Evolutionary conservation across 176 grass and related monocot species (phyloP).

Genomic region (Panicum miliaceum): DNA sequence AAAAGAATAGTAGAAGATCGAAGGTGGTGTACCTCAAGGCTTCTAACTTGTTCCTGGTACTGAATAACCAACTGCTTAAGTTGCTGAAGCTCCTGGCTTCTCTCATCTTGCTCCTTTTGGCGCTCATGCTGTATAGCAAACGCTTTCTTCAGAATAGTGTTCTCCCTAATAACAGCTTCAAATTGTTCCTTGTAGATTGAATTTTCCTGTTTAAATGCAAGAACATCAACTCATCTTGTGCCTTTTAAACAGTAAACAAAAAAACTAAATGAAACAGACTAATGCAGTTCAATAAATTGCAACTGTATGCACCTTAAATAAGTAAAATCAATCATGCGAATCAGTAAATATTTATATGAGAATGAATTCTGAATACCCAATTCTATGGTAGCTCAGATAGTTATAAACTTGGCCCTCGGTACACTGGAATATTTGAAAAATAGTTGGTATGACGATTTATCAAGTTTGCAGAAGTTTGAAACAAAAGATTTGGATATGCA

Average conservation of each 20-base stretch:
- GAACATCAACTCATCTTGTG: neutral
- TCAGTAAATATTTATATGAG: conserved; percentile 16
- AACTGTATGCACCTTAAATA: neutral
- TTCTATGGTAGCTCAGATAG: too few species aligned
- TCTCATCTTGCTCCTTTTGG: conserved; percentile 66
- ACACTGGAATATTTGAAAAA: neutral
- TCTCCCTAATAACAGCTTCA: conserved; percentile 56
- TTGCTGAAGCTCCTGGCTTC: conserved; percentile 59
- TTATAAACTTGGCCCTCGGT: too few species aligned
- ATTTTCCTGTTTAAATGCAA: conserved; percentile 57
- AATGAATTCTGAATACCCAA: neutral
- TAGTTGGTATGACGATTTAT: neutral
- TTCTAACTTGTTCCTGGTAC: conserved; percentile 78
- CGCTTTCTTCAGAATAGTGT: conserved; percentile 75
- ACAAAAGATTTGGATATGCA: neutral
- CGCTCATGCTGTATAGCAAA: conserved; percentile 76
- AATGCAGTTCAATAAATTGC: neutral
- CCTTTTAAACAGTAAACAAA: neutral
- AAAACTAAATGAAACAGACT: neutral
- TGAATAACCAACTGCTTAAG: conserved; percentile 69
- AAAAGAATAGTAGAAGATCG: neutral
- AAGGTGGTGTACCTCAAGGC: conserved; percentile 57
- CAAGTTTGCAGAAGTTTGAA: neutral
- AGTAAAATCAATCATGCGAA: neutral
- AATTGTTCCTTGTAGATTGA: conserved; percentile 65